Percentiles rank a stretch among this genome's conserved stretches.
phyloP scores from a whole-genome alignment of 164 flowering plant genomes.

The Umbellularia californica region DNA sequence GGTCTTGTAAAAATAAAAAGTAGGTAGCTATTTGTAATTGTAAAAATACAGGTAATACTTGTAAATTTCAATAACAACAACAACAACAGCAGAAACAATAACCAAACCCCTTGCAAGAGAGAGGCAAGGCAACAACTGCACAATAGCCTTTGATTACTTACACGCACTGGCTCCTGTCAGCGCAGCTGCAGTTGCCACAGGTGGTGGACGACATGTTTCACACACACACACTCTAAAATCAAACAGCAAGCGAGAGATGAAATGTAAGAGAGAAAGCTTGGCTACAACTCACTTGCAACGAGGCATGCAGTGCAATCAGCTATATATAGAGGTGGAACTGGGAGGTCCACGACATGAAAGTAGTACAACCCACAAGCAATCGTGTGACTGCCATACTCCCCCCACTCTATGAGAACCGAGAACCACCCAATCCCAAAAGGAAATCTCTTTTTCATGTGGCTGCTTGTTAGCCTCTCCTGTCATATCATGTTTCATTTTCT shows the following conservation, averaged over 20 bases:
- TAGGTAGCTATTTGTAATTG: too few relatives aligned
- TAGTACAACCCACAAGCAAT: not conserved
- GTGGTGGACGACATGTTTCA: constrained; percentile 42
- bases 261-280: not conserved
- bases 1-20: too few relatives aligned
- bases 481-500: not conserved
- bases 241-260: not conserved
- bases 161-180: constrained; percentile 71
- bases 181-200: constrained; percentile 78
- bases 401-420: not conserved
- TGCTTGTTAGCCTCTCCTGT: constrained; percentile 7
- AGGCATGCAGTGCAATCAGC: not conserved
- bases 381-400: constrained; percentile 9
- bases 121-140: too few relatives aligned
- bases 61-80: too few relatives aligned
- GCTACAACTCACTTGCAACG: too few relatives aligned
- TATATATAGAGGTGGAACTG: not conserved
- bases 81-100: too few relatives aligned
- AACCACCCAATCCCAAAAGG: constrained; percentile 3
- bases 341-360: not conserved
- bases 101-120: too few relatives aligned
- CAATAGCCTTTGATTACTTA: constrained; percentile 14
- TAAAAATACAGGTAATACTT: too few relatives aligned
- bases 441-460: constrained; percentile 9
- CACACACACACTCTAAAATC: not conserved